Evolutionary conservation across 2,329 filamentous ascomycete genomes (phyloP).

Genomic region (Eutypella sp.): DNA sequence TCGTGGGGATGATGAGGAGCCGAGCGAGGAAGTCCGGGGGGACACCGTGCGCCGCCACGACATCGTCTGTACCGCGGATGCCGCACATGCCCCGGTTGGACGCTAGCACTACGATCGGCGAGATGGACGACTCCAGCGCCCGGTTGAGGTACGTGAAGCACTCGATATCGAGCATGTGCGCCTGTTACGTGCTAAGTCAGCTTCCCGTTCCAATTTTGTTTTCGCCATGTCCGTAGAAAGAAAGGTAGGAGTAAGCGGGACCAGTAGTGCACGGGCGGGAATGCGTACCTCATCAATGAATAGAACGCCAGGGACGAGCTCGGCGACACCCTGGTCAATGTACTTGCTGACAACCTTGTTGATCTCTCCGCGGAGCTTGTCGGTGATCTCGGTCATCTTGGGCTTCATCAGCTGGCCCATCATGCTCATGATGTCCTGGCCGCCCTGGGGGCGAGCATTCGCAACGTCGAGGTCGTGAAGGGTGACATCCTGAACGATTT

Average conservation of each 20-base stretch:
- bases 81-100: slow-evolving; percentile 94
- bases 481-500: slow-evolving; percentile 97
- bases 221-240: slow-evolving; percentile 1
- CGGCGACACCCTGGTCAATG: slow-evolving; percentile 95
- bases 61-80: slow-evolving; percentile 79
- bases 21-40: slow-evolving; percentile 90
- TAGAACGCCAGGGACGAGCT: slow-evolving; percentile 94
- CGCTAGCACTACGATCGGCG: slow-evolving; percentile 93
- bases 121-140: slow-evolving; percentile 91
- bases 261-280: too few species aligned
- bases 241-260: slow-evolving; percentile 1
- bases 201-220: slow-evolving; percentile 2
- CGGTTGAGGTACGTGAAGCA: slow-evolving; percentile 99
- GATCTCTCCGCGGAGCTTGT: slow-evolving; percentile 92
- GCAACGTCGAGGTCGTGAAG: slow-evolving; percentile 95
- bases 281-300: slow-evolving; percentile 90
- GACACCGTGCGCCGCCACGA: slow-evolving; percentile 86
- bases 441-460: slow-evolving; percentile 90
- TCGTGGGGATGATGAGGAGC: slow-evolving; percentile 92
- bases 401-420: slow-evolving; percentile 99
- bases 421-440: slow-evolving; percentile 99
- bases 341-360: slow-evolving; percentile 99
- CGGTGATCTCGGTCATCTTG: slow-evolving; percentile 98
- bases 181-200: slow-evolving; percentile 45
- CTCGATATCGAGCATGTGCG: slow-evolving; percentile 99